A percentile compares a stretch with the other conserved stretches of the same genome.
Evolutionary conservation across 2,329 filamentous ascomycete genomes (phyloP).

Genomic region (Epichloe aotearoae): DNA sequence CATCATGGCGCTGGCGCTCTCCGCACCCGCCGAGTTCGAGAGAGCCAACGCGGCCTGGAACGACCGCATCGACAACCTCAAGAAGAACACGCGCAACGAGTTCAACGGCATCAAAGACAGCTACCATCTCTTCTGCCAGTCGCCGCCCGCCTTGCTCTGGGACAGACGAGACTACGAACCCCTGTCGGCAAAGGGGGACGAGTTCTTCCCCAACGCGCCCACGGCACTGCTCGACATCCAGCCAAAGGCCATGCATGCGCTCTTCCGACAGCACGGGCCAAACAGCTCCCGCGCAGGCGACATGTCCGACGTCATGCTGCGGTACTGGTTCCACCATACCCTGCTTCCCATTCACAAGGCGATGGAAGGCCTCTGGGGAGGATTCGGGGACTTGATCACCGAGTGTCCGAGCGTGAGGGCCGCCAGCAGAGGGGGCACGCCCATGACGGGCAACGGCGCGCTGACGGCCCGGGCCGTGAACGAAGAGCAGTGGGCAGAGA

Average conservation of each 20-base stretch:
- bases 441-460: constrained; percentile 23
- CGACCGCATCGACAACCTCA: constrained; percentile 17
- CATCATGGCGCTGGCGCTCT: constrained; percentile 10
- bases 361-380: constrained; percentile 44
- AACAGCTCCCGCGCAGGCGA: constrained; percentile 29
- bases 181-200: constrained; percentile 39
- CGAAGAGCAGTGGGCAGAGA: constrained; percentile 39
- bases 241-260: constrained; percentile 38
- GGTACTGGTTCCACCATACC: constrained; percentile 27
- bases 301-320: constrained; percentile 35
- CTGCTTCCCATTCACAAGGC: constrained; percentile 30
- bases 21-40: constrained; percentile 14
- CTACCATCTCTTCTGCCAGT: constrained; percentile 33
- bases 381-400: constrained; percentile 39
- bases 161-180: constrained; percentile 62
- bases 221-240: constrained; percentile 53
- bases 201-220: constrained; percentile 52
- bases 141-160: constrained; percentile 45
- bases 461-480: constrained; percentile 37
- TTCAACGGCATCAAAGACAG: constrained; percentile 37
- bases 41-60: constrained; percentile 22
- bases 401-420: constrained; percentile 37
- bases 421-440: constrained; percentile 30
- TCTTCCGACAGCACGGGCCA: constrained; percentile 33
- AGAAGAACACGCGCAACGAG: constrained; percentile 21